Evolutionary conservation across 169 alveolate genomes (phyloP).

Genomic region (Cryptosporidium sp.): DNA sequence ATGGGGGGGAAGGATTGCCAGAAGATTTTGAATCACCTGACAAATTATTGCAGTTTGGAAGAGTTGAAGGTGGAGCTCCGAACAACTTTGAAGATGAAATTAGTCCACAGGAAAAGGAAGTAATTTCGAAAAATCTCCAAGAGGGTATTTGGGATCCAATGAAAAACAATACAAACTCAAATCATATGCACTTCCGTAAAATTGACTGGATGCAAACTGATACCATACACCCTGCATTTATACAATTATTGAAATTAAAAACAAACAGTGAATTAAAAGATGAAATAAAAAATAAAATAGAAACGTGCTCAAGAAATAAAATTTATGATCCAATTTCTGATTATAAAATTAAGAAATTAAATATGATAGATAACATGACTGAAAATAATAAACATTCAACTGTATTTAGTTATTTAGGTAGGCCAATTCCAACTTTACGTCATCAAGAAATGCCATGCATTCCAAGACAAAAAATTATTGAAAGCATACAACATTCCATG

Average conservation of each 20-base stretch:
- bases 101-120: background rate
- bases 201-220: slow-evolving; percentile 11
- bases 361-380: background rate
- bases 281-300: slow-evolving; percentile 1
- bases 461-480: slow-evolving; percentile 48
- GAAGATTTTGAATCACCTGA: slow-evolving; percentile 68
- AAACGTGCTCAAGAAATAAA: background rate
- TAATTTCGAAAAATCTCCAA: background rate
- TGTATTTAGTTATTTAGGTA: slow-evolving; percentile 64
- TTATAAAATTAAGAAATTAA: slow-evolving; percentile 7
- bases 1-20: slow-evolving; percentile 60
- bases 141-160: slow-evolving; percentile 12
- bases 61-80: slow-evolving; percentile 39
- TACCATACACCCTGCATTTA: slow-evolving; percentile 52
- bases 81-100: slow-evolving; percentile 4
- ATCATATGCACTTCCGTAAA: slow-evolving; percentile 14
- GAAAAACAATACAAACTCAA: background rate
- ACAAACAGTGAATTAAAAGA: background rate
- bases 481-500: slow-evolving; percentile 64
- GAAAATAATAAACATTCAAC: slow-evolving; percentile 8
- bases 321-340: slow-evolving; percentile 70
- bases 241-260: slow-evolving; percentile 3
- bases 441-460: slow-evolving; percentile 32
- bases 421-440: slow-evolving; percentile 53
- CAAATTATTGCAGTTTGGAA: slow-evolving; percentile 34